Conservation (phyloP, 2,329 filamentous ascomycete species). For the Ceratocystis papillata region DNA sequence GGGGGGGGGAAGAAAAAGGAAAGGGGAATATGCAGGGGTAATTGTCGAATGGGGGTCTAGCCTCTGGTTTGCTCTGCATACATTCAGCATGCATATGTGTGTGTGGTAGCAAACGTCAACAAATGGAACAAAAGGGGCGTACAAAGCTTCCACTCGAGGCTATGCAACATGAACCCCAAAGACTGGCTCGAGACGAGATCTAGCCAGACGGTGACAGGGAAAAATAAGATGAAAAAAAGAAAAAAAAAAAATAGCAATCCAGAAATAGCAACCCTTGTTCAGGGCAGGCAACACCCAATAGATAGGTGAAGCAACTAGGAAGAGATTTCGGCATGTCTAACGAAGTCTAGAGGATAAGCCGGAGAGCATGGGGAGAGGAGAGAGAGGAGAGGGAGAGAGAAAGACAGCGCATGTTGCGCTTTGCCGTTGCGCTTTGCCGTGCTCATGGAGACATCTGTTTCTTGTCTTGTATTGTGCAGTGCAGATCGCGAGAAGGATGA, state of each 20-base stretch:
- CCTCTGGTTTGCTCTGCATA: neutral
- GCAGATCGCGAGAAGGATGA: slow-evolving; percentile 3
- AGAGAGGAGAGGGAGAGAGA: neutral
- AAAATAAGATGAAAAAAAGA: neutral
- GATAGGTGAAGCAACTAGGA: neutral
- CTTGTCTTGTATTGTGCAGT: slow-evolving; percentile 9
- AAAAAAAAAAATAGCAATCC: neutral
- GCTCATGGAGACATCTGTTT: slow-evolving; percentile 2
- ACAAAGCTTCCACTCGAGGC: slow-evolving; percentile 5
- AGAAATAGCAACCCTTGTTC: neutral
- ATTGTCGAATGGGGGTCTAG: neutral
- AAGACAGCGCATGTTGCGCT: neutral
- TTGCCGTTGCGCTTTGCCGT: neutral
- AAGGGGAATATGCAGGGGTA: slow-evolving; percentile 15
- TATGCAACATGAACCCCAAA: slow-evolving; percentile 8
- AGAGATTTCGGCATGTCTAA: neutral
- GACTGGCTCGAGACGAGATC: neutral
- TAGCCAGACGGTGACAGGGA: neutral
- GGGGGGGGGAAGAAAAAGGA: neutral
- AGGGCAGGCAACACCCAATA: neutral
- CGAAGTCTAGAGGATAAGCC: neutral
- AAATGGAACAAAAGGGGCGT: neutral
- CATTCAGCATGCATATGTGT: neutral
- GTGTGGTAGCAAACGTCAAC: neutral
- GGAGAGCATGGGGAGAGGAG: neutral